Evolutionary conservation across 208 protist species (phyloP).

Genomic region (Zelonia costaricensis): DNA sequence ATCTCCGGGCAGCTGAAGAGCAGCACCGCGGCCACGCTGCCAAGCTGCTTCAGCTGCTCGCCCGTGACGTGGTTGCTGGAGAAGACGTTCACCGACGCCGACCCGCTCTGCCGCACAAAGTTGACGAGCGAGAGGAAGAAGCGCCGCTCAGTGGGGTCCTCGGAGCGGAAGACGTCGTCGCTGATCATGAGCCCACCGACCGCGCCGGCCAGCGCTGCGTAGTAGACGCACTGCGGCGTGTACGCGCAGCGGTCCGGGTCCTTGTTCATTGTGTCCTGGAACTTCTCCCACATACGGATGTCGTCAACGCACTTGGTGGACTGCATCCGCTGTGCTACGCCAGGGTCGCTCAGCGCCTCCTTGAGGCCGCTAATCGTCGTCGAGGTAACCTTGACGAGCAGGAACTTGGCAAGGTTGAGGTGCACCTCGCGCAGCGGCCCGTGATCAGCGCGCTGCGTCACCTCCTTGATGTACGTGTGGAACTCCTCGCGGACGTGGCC

Average conservation of each 20-base stretch:
- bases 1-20: conserved; percentile 89
- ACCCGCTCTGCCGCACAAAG: conserved; percentile 80
- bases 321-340: conserved; percentile 68
- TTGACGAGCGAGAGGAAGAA: conserved; percentile 93
- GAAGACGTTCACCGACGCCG: conserved; percentile 88
- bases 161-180: conserved; percentile 93
- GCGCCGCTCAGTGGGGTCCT: conserved; percentile 74
- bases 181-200: conserved; percentile 90
- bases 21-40: conserved; percentile 94
- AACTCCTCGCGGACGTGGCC: conserved; percentile 95
- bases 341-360: conserved; percentile 89
- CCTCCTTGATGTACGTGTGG: conserved; percentile 47
- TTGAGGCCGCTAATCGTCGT: conserved; percentile 86
- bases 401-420: conserved; percentile 90
- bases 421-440: conserved; percentile 70
- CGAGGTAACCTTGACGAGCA: conserved; percentile 88
- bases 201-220: conserved; percentile 78
- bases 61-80: conserved; percentile 95
- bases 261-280: conserved; percentile 92
- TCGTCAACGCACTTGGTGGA: conserved; percentile 93
- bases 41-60: conserved; percentile 93
- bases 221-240: conserved; percentile 87
- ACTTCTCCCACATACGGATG: conserved; percentile 90
- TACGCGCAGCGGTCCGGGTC: conserved; percentile 93
- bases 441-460: conserved; percentile 39